phyloP scores from a whole-genome alignment of 2,329 filamentous ascomycete genomes.

The Dothideomycetes sp. region DNA sequence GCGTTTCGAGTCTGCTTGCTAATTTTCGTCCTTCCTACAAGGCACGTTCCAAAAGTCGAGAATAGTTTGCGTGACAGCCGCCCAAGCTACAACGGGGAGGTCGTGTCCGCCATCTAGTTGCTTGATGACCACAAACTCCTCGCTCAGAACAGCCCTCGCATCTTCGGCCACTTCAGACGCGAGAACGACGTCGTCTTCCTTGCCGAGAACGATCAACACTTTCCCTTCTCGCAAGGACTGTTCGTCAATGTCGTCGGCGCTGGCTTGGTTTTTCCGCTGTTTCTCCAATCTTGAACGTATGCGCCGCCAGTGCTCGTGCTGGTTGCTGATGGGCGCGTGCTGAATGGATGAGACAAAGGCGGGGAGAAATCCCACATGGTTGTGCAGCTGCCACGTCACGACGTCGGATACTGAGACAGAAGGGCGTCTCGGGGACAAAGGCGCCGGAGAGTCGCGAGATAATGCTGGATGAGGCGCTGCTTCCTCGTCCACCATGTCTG shows the following conservation, averaged over 20 bases:
- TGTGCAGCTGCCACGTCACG: conserved; percentile 57
- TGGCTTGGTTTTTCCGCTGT: conserved; percentile 24
- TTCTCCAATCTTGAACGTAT: conserved; percentile 41
- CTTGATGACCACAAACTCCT: conserved; percentile 45
- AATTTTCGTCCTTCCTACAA: too few species aligned
- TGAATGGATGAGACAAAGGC: conserved; percentile 63
- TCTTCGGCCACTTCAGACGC: conserved; percentile 54
- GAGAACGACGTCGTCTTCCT: conserved; percentile 56
- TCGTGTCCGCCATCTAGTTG: conserved; percentile 58
- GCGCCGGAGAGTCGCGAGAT: conserved; percentile 14
- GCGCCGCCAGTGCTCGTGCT: conserved; percentile 50
- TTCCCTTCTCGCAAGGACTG: conserved; percentile 31
- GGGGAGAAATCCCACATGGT: conserved; percentile 56
- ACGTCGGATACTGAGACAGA: conserved; percentile 49
- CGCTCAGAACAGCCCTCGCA: conserved; percentile 44
- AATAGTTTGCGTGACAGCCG: conserved; percentile 46
- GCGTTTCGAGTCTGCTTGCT: too few species aligned
- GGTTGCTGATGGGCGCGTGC: conserved; percentile 56
- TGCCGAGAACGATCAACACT: conserved; percentile 55
- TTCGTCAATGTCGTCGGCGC: too few species aligned
- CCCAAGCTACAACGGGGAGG: conserved; percentile 51
- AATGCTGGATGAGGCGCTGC: conserved; percentile 14
- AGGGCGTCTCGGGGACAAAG: conserved; percentile 41
- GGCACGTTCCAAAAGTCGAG: conserved; percentile 26
- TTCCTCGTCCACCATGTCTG: conserved; percentile 30